A percentile compares a stretch with the other conserved stretches of the same genome.
These are phyloP conservation scores for Simmondsia chinensis DNA, from an alignment of 148 eudicot genomes.

Conservation along the genomic window DNA sequence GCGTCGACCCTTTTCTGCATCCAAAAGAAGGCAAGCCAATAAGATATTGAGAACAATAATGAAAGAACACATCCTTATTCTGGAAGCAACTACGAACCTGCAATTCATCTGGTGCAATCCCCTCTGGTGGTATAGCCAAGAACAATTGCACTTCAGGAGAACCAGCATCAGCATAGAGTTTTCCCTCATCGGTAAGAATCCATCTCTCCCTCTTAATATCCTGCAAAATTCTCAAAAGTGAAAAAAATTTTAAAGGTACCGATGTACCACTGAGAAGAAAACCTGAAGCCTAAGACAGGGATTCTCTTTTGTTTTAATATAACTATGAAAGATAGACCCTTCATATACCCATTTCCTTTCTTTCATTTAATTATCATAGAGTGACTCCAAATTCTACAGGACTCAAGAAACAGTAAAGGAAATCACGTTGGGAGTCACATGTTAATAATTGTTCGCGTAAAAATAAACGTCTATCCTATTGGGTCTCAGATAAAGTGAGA, in stretches of 20 bases:
- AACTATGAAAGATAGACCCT: no score
- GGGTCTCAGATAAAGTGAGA: no score
- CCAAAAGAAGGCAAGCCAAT: neutral
- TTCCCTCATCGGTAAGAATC: conserved; percentile 78
- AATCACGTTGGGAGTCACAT: no score
- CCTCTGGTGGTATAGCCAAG: conserved; percentile 68
- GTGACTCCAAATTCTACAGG: no score
- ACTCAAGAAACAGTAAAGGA: no score
- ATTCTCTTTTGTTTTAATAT: neutral
- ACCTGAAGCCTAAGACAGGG: neutral
- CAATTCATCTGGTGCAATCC: conserved; percentile 56
- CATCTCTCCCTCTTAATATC: conserved; percentile 79
- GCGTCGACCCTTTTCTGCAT: conserved; percentile 69
- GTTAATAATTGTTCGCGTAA: no score
- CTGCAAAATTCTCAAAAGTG: conserved; percentile 29
- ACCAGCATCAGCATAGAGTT: conserved; percentile 55
- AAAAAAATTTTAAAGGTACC: no score
- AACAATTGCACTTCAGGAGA: conserved; percentile 82
- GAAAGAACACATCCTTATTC: no score
- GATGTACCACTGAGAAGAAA: neutral
- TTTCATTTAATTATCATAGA: no score
- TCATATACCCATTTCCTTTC: no score
- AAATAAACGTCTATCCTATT: no score
- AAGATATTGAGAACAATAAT: neutral
- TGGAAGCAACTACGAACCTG: conserved; percentile 32